Conservation (phyloP, 2,329 filamentous ascomycete genomes). For the Bipolaris bicolor region DNA sequence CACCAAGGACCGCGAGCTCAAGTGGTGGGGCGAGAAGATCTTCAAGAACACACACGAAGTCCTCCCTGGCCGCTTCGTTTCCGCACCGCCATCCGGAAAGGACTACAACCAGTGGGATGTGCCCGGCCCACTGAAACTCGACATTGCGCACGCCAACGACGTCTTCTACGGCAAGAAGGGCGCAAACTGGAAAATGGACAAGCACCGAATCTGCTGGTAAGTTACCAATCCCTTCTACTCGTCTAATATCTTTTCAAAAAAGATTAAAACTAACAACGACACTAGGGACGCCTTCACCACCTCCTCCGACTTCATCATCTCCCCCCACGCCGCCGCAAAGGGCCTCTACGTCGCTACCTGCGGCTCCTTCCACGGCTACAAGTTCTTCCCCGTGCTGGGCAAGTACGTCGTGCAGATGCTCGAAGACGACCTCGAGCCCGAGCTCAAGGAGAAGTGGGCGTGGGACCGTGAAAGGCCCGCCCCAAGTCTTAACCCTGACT, state of each 20-base stretch:
- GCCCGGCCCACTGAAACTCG: constrained; percentile 60
- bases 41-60: constrained; percentile 44
- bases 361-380: constrained; percentile 67
- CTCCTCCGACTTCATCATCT: constrained; percentile 62
- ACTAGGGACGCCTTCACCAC: constrained; percentile 68
- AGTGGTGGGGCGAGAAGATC: constrained; percentile 46
- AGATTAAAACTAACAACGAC: constrained; percentile 14
- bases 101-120: constrained; percentile 71
- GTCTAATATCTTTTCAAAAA: fast-evolving
- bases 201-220: constrained; percentile 71
- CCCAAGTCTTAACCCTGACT: constrained; percentile 58
- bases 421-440: constrained; percentile 46
- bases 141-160: constrained; percentile 63
- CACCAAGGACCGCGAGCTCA: constrained; percentile 43
- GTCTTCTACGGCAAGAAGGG: constrained; percentile 66
- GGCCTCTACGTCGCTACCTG: constrained; percentile 64
- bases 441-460: constrained; percentile 68
- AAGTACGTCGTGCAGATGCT: constrained; percentile 60
- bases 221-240: background rate
- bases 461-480: constrained; percentile 66
- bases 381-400: constrained; percentile 65
- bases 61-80: constrained; percentile 60
- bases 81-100: constrained; percentile 60
- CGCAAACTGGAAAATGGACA: constrained; percentile 63
- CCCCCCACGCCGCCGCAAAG: constrained; percentile 55